A percentile compares a stretch with the other conserved stretches of the same genome.
Evolutionary conservation across 139 green algal species (phyloP).

Genomic region (Tetraselmis chui): DNA sequence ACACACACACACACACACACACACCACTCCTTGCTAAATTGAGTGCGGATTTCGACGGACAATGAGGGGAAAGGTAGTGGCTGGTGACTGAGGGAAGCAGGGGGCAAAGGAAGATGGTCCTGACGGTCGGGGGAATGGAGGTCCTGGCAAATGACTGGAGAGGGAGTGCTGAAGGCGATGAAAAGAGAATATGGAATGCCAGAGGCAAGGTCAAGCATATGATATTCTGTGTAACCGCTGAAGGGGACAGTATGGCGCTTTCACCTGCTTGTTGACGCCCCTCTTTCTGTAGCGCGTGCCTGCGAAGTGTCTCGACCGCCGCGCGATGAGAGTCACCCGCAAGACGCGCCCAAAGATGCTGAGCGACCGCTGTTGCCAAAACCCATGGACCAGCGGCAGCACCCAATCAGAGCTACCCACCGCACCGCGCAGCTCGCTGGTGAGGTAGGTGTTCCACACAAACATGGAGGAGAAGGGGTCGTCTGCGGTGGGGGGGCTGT

Average conservation of each 20-base stretch:
- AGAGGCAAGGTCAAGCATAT: neutral
- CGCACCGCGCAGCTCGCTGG: conserved; percentile 42
- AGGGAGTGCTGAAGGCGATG: too few relatives aligned
- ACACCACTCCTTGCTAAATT: too few relatives aligned
- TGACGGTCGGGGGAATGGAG: too few relatives aligned
- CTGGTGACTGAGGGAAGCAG: neutral
- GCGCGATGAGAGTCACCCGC: conserved; percentile 78
- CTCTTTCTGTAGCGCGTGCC: conserved; percentile 93
- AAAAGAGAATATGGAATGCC: too few relatives aligned
- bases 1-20: too few relatives aligned
- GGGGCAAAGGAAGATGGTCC: too few relatives aligned
- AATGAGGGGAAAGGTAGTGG: too few relatives aligned
- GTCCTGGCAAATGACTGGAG: too few relatives aligned
- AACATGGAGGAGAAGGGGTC: conserved; percentile 67
- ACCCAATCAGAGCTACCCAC: conserved; percentile 62
- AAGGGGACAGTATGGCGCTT: conserved; percentile 18
- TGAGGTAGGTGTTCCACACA: conserved; percentile 91
- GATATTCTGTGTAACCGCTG: too few relatives aligned
- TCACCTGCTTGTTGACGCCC: conserved; percentile 74
- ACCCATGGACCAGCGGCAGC: conserved; percentile 85
- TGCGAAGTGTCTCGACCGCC: conserved; percentile 87
- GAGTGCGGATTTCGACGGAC: too few relatives aligned
- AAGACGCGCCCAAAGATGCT: conserved; percentile 70
- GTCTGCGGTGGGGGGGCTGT: neutral
- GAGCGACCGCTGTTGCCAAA: conserved; percentile 78